Evolutionary conservation across 495 filamentous ascomycete genomes (phyloP).

Genomic region (Xylaria flabelliformis): DNA sequence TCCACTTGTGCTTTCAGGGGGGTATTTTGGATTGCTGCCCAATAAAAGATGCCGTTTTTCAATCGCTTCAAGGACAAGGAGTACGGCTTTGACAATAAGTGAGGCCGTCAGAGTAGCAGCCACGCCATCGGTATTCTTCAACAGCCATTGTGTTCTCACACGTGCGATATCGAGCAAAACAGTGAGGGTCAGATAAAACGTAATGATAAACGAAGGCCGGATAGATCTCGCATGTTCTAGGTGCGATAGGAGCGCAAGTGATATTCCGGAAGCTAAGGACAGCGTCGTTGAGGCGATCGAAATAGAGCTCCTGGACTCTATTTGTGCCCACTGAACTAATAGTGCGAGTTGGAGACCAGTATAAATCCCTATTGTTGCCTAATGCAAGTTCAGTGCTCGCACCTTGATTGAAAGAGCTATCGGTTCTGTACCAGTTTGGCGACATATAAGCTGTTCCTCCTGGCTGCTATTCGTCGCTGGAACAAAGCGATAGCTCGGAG

Average conservation of each 20-base stretch:
- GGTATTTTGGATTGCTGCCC: constrained; percentile 43
- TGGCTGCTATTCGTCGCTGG: constrained; percentile 16
- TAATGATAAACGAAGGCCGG: constrained; percentile 60
- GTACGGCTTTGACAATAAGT: constrained; percentile 37
- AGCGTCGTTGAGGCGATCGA: constrained; percentile 58
- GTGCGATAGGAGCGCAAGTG: constrained; percentile 48
- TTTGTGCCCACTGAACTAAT: constrained; percentile 56
- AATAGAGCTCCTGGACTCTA: constrained; percentile 46
- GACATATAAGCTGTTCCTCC: constrained; percentile 8
- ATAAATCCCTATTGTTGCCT: constrained; percentile 48
- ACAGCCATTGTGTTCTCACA: constrained; percentile 52
- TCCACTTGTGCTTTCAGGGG: constrained; percentile 45
- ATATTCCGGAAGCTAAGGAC: constrained; percentile 43
- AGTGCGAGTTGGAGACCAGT: constrained; percentile 54
- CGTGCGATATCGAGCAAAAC: constrained; percentile 61
- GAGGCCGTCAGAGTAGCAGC: constrained; percentile 33
- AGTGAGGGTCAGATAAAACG: constrained; percentile 62
- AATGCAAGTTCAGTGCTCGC: not conserved
- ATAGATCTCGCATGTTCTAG: constrained; percentile 48
- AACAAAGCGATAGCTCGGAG: constrained; percentile 39
- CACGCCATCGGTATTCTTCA: constrained; percentile 21
- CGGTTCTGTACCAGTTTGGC: constrained; percentile 12
- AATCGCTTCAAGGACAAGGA: constrained; percentile 58
- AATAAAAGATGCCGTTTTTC: constrained; percentile 59
- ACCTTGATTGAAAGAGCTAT: not conserved